Evolutionary conservation across 1,284 basidiomycete genomes (phyloP).

Genomic region (Apiotrichum montevideense): DNA sequence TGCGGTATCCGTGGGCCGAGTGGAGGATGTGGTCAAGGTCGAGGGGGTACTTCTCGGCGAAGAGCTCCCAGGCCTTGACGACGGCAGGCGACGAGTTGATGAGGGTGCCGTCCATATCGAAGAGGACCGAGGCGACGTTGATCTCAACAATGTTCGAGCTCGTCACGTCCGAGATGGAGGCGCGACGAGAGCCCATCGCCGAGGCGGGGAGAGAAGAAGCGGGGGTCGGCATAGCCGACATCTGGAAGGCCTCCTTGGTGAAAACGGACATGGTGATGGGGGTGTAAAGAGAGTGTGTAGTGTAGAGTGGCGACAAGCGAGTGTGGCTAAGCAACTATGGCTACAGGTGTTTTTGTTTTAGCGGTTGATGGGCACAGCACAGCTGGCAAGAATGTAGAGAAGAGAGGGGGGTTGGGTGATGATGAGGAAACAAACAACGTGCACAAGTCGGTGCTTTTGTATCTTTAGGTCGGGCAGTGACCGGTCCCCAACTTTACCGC

Average conservation of each 20-base stretch:
- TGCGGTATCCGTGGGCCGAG: slow-evolving; percentile 45
- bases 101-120: slow-evolving; percentile 47
- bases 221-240: slow-evolving; percentile 43
- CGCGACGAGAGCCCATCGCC: slow-evolving; percentile 30
- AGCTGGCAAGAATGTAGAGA: not conserved
- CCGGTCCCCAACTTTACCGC: too few species aligned
- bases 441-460: slow-evolving; percentile 1
- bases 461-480: not conserved
- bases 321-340: not conserved
- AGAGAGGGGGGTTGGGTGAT: not conserved
- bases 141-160: slow-evolving; percentile 48
- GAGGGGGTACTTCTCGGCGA: slow-evolving; percentile 41
- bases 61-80: slow-evolving; percentile 45
- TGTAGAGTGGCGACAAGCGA: not conserved
- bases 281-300: slow-evolving; percentile 17
- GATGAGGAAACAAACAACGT: not conserved
- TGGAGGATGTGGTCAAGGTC: slow-evolving; percentile 44
- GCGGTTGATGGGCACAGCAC: too few species aligned
- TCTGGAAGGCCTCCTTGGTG: slow-evolving; percentile 47
- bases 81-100: slow-evolving; percentile 45
- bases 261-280: slow-evolving; percentile 44
- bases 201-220: slow-evolving; percentile 27
- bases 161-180: slow-evolving; percentile 57
- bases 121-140: slow-evolving; percentile 46
- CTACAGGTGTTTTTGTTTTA: too few species aligned